phyloP scores from a whole-genome alignment of 2,329 filamentous ascomycete species.

The Rhytidhysteron rufulum region DNA sequence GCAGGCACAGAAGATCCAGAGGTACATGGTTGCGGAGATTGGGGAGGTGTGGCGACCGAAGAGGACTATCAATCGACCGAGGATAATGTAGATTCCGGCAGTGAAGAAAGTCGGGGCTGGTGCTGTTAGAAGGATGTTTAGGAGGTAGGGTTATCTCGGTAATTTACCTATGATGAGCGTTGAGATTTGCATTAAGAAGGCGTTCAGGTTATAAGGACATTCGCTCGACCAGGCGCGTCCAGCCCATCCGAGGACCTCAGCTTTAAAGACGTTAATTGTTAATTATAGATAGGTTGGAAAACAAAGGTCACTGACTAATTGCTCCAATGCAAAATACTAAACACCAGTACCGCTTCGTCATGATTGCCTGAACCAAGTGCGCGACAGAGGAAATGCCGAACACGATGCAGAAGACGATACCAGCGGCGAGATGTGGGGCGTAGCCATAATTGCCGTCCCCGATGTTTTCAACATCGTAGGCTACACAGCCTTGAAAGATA shows the following conservation, averaged over 20 bases:
- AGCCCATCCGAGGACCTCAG: conserved; percentile 48
- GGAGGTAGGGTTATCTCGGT: neutral
- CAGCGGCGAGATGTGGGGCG: neutral
- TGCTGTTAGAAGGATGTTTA: neutral
- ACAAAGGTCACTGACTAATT: too few relatives aligned
- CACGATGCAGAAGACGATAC: neutral
- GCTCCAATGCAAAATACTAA: conserved; percentile 9
- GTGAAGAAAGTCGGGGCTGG: conserved; percentile 47
- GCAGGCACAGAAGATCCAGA: conserved; percentile 50
- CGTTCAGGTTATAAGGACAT: conserved; percentile 47
- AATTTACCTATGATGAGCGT: conserved; percentile 36
- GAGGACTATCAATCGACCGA: conserved; percentile 45
- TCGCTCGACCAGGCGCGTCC: conserved; percentile 47
- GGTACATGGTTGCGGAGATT: conserved; percentile 42
- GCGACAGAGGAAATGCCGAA: neutral
- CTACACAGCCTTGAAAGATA: too few relatives aligned
- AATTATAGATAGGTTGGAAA: too few relatives aligned
- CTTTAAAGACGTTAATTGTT: too few relatives aligned
- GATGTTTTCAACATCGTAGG: too few relatives aligned
- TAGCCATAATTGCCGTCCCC: conserved; percentile 40
- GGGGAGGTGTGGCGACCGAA: conserved; percentile 44
- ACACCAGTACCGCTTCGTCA: conserved; percentile 45
- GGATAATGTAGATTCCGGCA: conserved; percentile 49
- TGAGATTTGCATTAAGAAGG: conserved; percentile 51
- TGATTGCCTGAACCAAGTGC: conserved; percentile 16